A percentile compares a stretch with the other conserved stretches of the same genome.
Conservation (phyloP, 768 basidiomycete species). For the Brasilioporus rufonigricans region DNA sequence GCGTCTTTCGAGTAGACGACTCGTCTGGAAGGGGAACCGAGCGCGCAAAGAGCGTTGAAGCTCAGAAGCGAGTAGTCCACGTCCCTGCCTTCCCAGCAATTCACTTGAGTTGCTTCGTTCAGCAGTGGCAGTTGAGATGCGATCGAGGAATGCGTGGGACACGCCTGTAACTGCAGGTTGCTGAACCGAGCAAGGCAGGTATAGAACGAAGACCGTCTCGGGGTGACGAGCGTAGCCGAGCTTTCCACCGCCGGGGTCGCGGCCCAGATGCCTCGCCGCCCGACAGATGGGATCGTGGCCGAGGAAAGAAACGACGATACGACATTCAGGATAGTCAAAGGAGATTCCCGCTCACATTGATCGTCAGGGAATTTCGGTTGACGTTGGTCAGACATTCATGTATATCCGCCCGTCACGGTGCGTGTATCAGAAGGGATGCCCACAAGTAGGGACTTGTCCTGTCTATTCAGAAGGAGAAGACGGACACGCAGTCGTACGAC, state of each 20-base stretch:
- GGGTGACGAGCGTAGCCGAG: slow-evolving; percentile 1
- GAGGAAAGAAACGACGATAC: background rate
- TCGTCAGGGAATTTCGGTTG: background rate
- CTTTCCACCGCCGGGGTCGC: background rate
- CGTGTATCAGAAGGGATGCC: background rate
- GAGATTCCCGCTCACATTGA: slow-evolving; percentile 4
- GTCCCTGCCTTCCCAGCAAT: background rate
- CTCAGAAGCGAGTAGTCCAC: slow-evolving; percentile 7
- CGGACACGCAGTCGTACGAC: slow-evolving; percentile 5
- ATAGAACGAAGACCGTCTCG: background rate
- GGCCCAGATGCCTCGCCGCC: background rate
- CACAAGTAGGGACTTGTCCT: background rate
- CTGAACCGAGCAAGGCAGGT: background rate
- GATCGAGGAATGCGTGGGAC: background rate
- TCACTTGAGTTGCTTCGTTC: background rate
- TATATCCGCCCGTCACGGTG: background rate
- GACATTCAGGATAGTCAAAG: background rate
- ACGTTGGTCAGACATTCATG: slow-evolving; percentile 4
- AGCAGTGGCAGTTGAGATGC: slow-evolving; percentile 2
- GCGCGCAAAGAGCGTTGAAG: slow-evolving; percentile 5
- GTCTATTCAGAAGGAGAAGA: background rate
- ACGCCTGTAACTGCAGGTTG: background rate
- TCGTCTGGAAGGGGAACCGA: background rate
- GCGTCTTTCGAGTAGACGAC: background rate
- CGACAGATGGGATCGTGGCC: background rate